Evolutionary conservation across 202 grass and related monocot genomes (phyloP), one percentile per base, ranked within the genome.

Genomic region (Elaeis oleifera): DNA sequence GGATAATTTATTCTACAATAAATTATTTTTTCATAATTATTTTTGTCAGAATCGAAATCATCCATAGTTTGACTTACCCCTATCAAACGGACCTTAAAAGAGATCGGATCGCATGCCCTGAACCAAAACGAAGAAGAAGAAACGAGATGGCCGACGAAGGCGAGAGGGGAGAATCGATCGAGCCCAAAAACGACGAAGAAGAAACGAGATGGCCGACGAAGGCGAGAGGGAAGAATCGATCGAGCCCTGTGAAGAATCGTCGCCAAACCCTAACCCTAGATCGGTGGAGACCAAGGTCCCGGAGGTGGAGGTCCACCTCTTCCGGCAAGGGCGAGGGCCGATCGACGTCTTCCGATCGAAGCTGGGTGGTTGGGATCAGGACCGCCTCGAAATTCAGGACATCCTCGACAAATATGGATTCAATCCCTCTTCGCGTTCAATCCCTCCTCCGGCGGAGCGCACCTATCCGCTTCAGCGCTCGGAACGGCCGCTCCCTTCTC

Each of bases 351-450:
- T 92, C 77, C 70, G 49, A 60, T 92, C 82, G 48, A 74, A 51
- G 65, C 63, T 97, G 13, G 94, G 88, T 18, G 88, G 88, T 19
- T 97, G 73, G 66, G 84, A 73, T 58, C 88, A 89, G 77, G 83
- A 97, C 80, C 94, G 91, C 82, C 85, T 92, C 23, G 92, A 92
- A 65, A 82, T 92, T 6, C 86, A 87, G 6, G 94, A 86, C 73
- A 92, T 97, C 64, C 79, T 92, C 58, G 94, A 92, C 78, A 72
- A 84, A 68, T 70, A 86, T 11, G 88, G 88, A 53, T 81, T 92
- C 74, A 97, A 83, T 73, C 82, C 57, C 59, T 97, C 58, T 89
- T 81, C 74, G 81, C 80, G 56, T 89, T 86, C 65, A 66, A 92
- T 72, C 69, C 88, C 27, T 82, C 56, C 17, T 56, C 85, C 51